Percentiles rank a stretch among this genome's conserved stretches.
Conservation (phyloP, 2,329 filamentous ascomycete species). For the Cadophora sp. region DNA sequence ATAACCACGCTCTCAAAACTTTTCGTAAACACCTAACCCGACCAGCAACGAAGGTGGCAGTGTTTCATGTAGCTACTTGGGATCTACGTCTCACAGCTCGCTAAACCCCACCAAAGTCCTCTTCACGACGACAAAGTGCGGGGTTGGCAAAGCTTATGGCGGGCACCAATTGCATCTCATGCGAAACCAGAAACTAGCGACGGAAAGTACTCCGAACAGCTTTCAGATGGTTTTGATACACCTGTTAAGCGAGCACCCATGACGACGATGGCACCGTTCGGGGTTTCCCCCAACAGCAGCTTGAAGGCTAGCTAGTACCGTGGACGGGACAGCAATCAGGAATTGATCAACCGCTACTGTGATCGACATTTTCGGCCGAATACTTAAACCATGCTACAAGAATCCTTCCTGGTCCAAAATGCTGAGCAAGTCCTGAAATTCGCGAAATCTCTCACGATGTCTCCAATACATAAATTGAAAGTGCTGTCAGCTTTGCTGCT, state of each 20-base stretch:
- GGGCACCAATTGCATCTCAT: conserved; percentile 11
- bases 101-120: conserved; percentile 5
- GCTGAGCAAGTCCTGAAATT: not conserved
- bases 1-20: too few relatives aligned
- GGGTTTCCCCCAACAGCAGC: not conserved
- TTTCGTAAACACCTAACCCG: not conserved
- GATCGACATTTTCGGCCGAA: not conserved
- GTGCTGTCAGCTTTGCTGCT: not conserved
- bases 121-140: conserved; percentile 1
- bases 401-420: not conserved
- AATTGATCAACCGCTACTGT: not conserved
- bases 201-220: not conserved
- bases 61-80: not conserved
- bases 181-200: not conserved
- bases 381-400: not conserved
- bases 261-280: not conserved
- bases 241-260: not conserved
- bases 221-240: conserved; percentile 1
- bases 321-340: conserved; percentile 2
- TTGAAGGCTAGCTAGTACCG: not conserved
- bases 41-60: not conserved
- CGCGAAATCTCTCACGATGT: conserved; percentile 6
- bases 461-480: not conserved
- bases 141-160: conserved; percentile 4
- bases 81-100: conserved; percentile 1